Evolutionary conservation across 345 rosid genomes (phyloP).

Genomic region (Carallia pectinifolia): DNA sequence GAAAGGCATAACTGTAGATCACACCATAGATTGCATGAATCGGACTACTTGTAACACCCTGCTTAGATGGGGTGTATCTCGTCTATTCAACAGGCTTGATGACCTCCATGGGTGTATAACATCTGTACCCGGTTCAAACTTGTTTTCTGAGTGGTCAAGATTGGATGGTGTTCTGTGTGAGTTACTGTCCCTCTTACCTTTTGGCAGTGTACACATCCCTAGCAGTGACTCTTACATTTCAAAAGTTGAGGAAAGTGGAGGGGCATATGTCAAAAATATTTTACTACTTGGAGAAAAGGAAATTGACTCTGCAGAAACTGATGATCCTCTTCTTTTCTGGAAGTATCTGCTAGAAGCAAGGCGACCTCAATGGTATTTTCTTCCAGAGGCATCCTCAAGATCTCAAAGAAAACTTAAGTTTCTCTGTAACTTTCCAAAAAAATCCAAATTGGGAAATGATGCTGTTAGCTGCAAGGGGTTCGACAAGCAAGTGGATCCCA

Average conservation of each 20-base stretch:
- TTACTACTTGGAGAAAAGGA: constrained; percentile 16
- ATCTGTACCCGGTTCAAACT: not conserved
- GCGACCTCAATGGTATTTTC: constrained; percentile 25
- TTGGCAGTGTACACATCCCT: constrained; percentile 6
- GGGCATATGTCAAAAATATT: not conserved
- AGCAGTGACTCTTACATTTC: constrained; percentile 12
- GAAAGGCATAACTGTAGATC: not conserved
- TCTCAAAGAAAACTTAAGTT: constrained; percentile 16
- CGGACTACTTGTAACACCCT: not conserved
- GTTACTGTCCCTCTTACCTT: constrained; percentile 6
- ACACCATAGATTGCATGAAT: not conserved
- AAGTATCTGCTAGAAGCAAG: constrained; percentile 20
- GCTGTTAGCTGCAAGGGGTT: not conserved
- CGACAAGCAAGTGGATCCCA: not conserved
- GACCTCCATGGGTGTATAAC: not conserved
- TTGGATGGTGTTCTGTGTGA: constrained; percentile 6
- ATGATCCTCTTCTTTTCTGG: constrained; percentile 15
- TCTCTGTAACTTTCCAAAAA: not conserved
- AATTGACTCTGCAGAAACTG: not conserved
- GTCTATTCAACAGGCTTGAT: constrained; percentile 4
- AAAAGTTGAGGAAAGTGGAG: constrained; percentile 9
- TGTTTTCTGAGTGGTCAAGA: constrained; percentile 12
- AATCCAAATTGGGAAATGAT: not conserved
- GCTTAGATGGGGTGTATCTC: constrained; percentile 12
- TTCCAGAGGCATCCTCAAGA: constrained; percentile 14